These are phyloP conservation scores for Parasitella parasitica DNA, from an alignment of 371 early-diverging fungal species.

Conservation along the genomic window DNA sequence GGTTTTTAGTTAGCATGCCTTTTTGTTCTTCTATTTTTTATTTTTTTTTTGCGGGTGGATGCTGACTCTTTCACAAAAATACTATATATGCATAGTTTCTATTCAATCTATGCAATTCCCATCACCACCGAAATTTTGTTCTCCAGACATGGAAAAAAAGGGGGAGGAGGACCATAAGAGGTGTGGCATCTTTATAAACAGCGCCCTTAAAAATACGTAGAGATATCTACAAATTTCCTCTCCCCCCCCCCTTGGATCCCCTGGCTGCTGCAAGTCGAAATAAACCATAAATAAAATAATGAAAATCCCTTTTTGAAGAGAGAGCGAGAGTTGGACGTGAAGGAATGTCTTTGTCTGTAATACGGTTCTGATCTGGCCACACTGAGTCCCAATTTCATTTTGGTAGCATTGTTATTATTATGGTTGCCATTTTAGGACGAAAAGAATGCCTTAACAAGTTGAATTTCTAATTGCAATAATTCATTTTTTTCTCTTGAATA, in stretches of 20 bases:
- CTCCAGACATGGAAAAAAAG: constrained; percentile 5
- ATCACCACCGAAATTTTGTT: too few species aligned
- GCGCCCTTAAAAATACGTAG: constrained; percentile 7
- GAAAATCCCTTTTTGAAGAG: background rate
- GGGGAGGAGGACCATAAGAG: background rate
- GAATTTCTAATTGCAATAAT: background rate
- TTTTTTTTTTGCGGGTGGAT: too few species aligned
- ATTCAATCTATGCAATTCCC: constrained; percentile 20
- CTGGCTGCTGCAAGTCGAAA: background rate
- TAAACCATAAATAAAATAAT: background rate
- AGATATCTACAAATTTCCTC: background rate
- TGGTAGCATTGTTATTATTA: background rate
- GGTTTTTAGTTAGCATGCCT: background rate
- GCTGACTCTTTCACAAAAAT: too few species aligned
- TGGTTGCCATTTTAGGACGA: background rate
- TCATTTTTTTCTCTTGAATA: background rate
- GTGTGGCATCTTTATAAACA: constrained; percentile 18
- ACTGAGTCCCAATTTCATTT: too few species aligned
- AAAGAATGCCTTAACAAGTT: background rate
- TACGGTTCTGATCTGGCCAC: background rate
- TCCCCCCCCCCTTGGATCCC: background rate
- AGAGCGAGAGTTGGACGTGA: background rate
- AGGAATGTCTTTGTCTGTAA: background rate
- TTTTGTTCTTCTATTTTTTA: too few species aligned
- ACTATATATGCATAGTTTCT: constrained; percentile 13